A percentile compares a stretch with the other conserved stretches of the same genome.
Evolutionary conservation across 805 yeast species (phyloP).

Genomic region (Starmerella sp.): DNA sequence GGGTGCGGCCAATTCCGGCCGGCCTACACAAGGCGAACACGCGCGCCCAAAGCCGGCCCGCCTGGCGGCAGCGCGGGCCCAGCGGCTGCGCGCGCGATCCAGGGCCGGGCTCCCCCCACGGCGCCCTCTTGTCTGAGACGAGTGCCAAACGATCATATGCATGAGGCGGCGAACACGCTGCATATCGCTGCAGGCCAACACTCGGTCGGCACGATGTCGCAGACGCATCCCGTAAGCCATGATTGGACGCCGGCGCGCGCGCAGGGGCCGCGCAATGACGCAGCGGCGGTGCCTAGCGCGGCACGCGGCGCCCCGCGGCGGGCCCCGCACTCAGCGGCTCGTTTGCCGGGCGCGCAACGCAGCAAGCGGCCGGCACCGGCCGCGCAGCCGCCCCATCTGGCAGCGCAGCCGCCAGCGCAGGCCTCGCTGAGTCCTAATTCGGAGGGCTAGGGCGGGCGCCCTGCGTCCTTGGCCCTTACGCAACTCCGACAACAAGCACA

Average conservation of each 20-base stretch:
- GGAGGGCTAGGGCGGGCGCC: background rate
- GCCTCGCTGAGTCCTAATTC: background rate
- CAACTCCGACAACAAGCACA: background rate
- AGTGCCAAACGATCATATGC: background rate
- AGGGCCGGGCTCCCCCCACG: background rate
- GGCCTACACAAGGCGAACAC: too few relatives aligned
- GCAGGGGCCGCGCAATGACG: background rate
- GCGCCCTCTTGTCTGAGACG: background rate
- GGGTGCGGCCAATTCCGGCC: too few relatives aligned
- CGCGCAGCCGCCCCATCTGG: background rate
- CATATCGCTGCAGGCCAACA: background rate
- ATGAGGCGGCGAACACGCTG: background rate
- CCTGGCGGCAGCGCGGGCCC: too few relatives aligned
- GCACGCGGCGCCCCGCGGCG: too few relatives aligned
- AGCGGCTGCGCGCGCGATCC: too few relatives aligned
- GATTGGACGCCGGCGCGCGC: background rate
- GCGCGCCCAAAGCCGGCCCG: too few relatives aligned
- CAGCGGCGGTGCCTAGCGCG: too few relatives aligned
- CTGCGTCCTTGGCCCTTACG: conserved; percentile 1
- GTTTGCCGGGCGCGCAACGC: too few relatives aligned
- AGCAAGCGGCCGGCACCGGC: background rate
- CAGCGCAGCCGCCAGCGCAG: background rate
- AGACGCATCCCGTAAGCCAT: background rate
- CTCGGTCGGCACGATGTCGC: background rate
- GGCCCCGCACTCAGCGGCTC: too few relatives aligned